A percentile compares a stretch with the other conserved stretches of the same genome.
Evolutionary conservation across 306 rosid genomes (phyloP).

Genomic region (Cucumis hystrix): DNA sequence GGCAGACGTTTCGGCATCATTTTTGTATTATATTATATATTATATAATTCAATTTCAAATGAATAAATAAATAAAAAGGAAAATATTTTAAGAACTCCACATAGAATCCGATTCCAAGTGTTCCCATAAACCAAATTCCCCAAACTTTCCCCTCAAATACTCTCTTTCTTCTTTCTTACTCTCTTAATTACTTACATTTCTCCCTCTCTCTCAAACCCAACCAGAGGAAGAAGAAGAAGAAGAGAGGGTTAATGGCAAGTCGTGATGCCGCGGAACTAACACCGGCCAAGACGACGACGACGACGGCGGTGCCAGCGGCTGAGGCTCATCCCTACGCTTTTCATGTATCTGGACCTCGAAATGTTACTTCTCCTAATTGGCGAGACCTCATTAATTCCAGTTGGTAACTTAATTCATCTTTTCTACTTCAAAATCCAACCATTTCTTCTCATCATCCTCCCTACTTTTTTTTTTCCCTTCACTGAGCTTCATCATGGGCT

Average conservation of each 20-base stretch:
- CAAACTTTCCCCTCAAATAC: neutral
- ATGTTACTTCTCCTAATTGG: conserved; percentile 64
- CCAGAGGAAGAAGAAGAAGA: neutral
- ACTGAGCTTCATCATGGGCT: too few relatives aligned
- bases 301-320: neutral
- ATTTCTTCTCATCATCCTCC: neutral
- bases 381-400: conserved; percentile 65
- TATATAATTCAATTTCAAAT: neutral
- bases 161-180: neutral
- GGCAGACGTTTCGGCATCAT: conserved; percentile 3
- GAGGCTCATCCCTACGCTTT: conserved; percentile 71
- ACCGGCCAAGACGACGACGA: conserved; percentile 8
- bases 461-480: too few relatives aligned
- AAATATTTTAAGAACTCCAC: neutral
- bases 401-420: conserved; percentile 41
- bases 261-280: neutral
- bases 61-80: neutral
- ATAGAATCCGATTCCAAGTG: conserved; percentile 26
- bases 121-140: neutral
- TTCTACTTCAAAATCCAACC: neutral
- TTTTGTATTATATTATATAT: neutral
- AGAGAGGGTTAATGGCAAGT: conserved; percentile 24
- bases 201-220: conserved; percentile 12
- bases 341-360: conserved; percentile 91
- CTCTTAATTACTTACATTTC: neutral